These are phyloP conservation scores for Xylariaceae sp. DNA, from an alignment of 2,329 filamentous ascomycete genomes.

Conservation along the genomic window DNA sequence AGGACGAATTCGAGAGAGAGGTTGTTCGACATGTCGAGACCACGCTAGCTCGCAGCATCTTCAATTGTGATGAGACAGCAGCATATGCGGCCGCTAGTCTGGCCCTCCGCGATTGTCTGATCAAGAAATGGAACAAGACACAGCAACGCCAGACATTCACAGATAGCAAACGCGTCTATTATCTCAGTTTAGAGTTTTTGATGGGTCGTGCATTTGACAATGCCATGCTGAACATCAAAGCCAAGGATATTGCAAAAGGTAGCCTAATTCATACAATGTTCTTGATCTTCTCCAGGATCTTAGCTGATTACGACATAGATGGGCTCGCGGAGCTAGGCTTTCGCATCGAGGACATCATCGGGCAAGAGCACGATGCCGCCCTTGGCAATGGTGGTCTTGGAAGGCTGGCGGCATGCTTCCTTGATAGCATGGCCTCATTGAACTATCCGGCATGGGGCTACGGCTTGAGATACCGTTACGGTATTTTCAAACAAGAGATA, in stretches of 20 bases:
- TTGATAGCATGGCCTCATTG: conserved; percentile 91
- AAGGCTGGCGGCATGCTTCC: conserved; percentile 91
- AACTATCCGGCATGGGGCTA: conserved; percentile 98
- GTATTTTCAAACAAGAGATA: conserved; percentile 99
- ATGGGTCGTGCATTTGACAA: conserved; percentile 98
- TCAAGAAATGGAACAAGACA: conserved; percentile 97
- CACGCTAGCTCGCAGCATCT: conserved; percentile 89
- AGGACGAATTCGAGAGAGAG: conserved; percentile 84
- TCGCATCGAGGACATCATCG: conserved; percentile 92
- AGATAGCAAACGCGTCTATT: conserved; percentile 94
- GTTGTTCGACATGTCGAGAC: conserved; percentile 95
- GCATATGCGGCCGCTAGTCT: conserved; percentile 89
- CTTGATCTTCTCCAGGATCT: neutral
- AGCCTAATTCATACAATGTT: conserved; percentile 11
- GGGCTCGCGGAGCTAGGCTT: conserved; percentile 89
- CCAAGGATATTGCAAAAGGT: conserved; percentile 83
- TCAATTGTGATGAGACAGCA: conserved; percentile 95
- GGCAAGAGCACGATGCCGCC: conserved; percentile 92
- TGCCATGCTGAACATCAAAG: conserved; percentile 92
- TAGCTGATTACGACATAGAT: conserved; percentile 47
- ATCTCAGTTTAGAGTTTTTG: conserved; percentile 93
- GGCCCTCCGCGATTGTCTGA: conserved; percentile 87
- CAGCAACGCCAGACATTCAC: conserved; percentile 91
- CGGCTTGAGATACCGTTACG: conserved; percentile 89
- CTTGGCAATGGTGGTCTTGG: conserved; percentile 95